phyloP scores from a whole-genome alignment of 2,329 filamentous ascomycete species.

The Diaporthe ilicicola region DNA sequence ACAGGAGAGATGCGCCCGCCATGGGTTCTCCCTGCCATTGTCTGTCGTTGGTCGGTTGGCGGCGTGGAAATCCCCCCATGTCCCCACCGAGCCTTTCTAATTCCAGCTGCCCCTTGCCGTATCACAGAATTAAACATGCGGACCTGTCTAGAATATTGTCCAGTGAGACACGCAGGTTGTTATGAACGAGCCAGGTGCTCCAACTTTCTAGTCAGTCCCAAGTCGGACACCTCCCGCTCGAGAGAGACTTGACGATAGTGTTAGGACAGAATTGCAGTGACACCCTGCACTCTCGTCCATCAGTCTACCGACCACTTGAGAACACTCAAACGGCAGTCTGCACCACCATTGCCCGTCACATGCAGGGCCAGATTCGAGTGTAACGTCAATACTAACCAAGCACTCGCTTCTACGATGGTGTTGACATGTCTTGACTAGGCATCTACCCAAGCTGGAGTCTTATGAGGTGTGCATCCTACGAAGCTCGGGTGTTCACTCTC shows the following conservation, averaged over 20 bases:
- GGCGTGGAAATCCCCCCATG: background rate
- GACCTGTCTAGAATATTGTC: background rate
- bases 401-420: too few species aligned
- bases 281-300: too few species aligned
- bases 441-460: too few species aligned
- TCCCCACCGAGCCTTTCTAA: background rate
- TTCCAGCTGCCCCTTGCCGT: conserved; percentile 2
- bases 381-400: too few species aligned
- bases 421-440: too few species aligned
- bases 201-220: background rate
- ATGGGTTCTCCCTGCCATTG: background rate
- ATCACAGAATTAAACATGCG: conserved; percentile 17
- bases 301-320: too few species aligned
- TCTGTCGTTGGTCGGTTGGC: background rate
- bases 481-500: too few species aligned
- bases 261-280: too few species aligned
- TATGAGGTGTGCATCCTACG: too few species aligned
- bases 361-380: too few species aligned
- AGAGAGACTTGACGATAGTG: background rate
- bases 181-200: background rate
- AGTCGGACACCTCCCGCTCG: background rate
- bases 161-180: conserved; percentile 3
- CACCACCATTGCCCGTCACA: too few species aligned
- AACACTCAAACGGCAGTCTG: too few species aligned
- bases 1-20: background rate